Base-by-base conservation (phyloP, 140 eudicot species). In the Flaveria floridana region DNA sequence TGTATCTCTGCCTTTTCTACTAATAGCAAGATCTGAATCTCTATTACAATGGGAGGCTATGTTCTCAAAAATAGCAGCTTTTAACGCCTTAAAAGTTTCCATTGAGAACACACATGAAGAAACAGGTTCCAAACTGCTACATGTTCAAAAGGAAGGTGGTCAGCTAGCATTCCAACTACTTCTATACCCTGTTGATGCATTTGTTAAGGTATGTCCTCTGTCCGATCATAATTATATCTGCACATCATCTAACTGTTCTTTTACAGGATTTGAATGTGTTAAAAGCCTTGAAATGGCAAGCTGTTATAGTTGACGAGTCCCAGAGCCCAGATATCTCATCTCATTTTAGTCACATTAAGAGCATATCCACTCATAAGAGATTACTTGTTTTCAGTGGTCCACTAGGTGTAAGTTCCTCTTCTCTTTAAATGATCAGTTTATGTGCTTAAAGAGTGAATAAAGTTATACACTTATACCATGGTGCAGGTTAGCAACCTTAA, bases 11-110 rank as follows among this genome's bases (percentile, higher is more conserved):
- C 95, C 97, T 79, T 82, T 90, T 80, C 87, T 90, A 28, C 75
- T 90, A 16, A 77, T 86, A 52, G 56, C 89, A 26, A 67, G 80
- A 52, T 50, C 81, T 46, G 52, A 47, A 58, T 71, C 79, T 26
- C 66, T 82, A 34, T 77, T 85, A 65, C 81, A n/a, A 72, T 90
- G 97, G 97, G 97, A 88, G 80, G 82, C 88, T 72, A 89, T 86
- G 82, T 84, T 90, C 56, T 61, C 20, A 28, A 84, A 70, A n/a
- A 37, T 86, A 73, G 88, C 81, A 51, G 52, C 84, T 59, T 82
- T 84, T 28, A 71, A 84, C 13, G 77, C 84, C 72, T 69, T 82
- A 7, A 78, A 84, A 61, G 80, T 90, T 48, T 90, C 86, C 47
- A 30, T 68, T 20, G 95, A 89, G 78, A 75, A 57, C 48, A 72